Base-by-base conservation (phyloP, 768 basidiomycete genomes). In the Brasilioporus rufonigricans region DNA sequence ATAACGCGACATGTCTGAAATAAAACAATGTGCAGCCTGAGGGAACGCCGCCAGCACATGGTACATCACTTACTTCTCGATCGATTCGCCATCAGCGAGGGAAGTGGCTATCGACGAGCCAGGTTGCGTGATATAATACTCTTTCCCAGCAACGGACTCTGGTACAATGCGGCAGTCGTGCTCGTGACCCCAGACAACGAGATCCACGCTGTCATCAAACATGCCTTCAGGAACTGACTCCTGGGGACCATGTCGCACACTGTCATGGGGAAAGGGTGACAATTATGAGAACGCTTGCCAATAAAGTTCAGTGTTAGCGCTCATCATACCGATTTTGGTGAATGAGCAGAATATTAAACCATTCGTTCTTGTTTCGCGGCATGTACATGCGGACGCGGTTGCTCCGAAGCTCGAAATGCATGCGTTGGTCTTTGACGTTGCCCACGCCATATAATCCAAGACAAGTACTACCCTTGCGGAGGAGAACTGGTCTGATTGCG, bases 111-210 rank as follows among this genome's bases (percentile, higher is more conserved):
- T 86, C 0, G 90, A 91, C 0, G 93, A 95, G 2, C 97, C 97
- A 5, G 97, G 97, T 70, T 99, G 97, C 2, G 87, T 83, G 64
- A 99, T 93, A 64, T 82, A 86, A 73, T 99, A 99, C 16, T 80
- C 81, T 70, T 96, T 95, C 13, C 91, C 93, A 5, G 92, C 86
- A 9, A 99, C 96, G 6, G 85, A 80, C 64, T 97, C 93, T 1
- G 97, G 96, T 2, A 84, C 76, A 50, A 96, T 90, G 29, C 95
- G 84, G 65, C 96, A 98, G 70, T 98, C 97, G 67, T 99, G 97
- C 70, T 99, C 97, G 69, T 99, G 97, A 8, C 97, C 97, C 97
- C 97, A 99, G 2, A 99, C 78, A 8, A 99, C 91, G 16, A 99
- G 80, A 63, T 98, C 85, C 33, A 98, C 80, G 62, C 86, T 89